Evolutionary conservation across 1,284 basidiomycete genomes (phyloP).

Genomic region (Apiotrichum akiyoshidainum): DNA sequence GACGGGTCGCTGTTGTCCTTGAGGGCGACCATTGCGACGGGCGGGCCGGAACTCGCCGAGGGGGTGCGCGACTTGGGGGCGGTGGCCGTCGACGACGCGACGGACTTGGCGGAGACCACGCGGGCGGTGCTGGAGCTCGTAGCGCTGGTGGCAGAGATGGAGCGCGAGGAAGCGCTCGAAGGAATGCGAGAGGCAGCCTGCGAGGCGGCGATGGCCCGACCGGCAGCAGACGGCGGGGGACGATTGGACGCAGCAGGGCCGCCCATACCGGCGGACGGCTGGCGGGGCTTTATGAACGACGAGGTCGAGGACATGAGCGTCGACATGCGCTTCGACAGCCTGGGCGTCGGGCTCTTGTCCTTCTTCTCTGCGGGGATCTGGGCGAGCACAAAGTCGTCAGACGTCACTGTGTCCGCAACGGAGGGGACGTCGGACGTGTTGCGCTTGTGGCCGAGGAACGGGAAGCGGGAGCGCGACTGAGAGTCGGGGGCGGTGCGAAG

Average conservation of each 20-base stretch:
- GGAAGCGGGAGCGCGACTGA: slow-evolving; percentile 6
- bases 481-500: background rate
- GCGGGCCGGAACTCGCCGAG: background rate
- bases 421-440: background rate
- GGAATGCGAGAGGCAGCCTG: too few species aligned
- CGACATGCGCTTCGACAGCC: slow-evolving; percentile 5
- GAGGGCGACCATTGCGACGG: slow-evolving; percentile 9
- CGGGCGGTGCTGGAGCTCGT: background rate
- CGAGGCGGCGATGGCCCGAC: too few species aligned
- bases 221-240: too few species aligned
- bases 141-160: background rate
- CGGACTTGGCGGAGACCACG: background rate
- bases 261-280: too few species aligned
- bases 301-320: background rate
- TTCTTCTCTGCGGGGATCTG: background rate
- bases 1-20: slow-evolving; percentile 12
- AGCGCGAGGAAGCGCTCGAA: background rate
- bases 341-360: background rate
- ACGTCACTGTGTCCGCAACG: background rate
- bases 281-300: background rate
- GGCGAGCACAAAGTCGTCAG: slow-evolving; percentile 6
- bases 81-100: background rate
- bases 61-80: background rate
- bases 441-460: slow-evolving; percentile 12
- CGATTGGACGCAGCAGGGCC: too few species aligned